These are phyloP conservation scores for Stereocaulon alpinum DNA, from an alignment of 495 filamentous ascomycete species.

Conservation along the genomic window DNA sequence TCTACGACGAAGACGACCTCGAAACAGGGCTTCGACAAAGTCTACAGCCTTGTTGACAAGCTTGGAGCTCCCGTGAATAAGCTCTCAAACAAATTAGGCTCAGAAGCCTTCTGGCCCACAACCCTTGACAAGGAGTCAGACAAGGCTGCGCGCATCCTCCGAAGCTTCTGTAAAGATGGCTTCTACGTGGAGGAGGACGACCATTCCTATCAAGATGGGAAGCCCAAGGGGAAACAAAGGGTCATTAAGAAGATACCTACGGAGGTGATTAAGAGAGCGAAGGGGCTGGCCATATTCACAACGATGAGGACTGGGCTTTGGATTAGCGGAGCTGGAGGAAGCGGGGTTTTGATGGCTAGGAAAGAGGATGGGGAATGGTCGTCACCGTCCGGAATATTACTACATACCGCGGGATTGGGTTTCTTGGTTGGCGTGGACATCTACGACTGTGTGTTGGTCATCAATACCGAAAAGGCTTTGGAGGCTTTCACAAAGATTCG, in stretches of 20 bases:
- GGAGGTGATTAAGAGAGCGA: conserved; percentile 71
- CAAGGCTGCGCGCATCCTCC: conserved; percentile 71
- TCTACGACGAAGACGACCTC: conserved; percentile 24
- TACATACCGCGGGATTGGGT: conserved; percentile 78
- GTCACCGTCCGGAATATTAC: conserved; percentile 74
- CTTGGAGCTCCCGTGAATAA: conserved; percentile 62
- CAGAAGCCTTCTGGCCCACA: conserved; percentile 75
- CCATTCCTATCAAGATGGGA: conserved; percentile 19
- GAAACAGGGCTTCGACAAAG: conserved; percentile 47
- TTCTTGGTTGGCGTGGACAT: conserved; percentile 86
- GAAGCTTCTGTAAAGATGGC: conserved; percentile 69
- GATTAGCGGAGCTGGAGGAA: conserved; percentile 79
- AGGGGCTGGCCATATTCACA: conserved; percentile 83
- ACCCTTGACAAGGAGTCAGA: conserved; percentile 70
- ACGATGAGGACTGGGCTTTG: conserved; percentile 88
- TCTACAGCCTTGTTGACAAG: conserved; percentile 42
- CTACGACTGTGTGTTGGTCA: conserved; percentile 85
- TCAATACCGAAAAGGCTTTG: conserved; percentile 72
- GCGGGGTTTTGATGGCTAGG: conserved; percentile 69
- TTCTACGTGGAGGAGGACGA: conserved; percentile 42
- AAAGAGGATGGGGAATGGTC: conserved; percentile 73
- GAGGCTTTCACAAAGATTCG: conserved; percentile 70
- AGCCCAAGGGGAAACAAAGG: conserved; percentile 54
- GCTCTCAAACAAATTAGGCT: conserved; percentile 60
- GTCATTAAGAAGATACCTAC: conserved; percentile 75